Evolutionary conservation across 768 basidiomycete species (phyloP).

Genomic region (Paxillus ammoniavirescens): DNA sequence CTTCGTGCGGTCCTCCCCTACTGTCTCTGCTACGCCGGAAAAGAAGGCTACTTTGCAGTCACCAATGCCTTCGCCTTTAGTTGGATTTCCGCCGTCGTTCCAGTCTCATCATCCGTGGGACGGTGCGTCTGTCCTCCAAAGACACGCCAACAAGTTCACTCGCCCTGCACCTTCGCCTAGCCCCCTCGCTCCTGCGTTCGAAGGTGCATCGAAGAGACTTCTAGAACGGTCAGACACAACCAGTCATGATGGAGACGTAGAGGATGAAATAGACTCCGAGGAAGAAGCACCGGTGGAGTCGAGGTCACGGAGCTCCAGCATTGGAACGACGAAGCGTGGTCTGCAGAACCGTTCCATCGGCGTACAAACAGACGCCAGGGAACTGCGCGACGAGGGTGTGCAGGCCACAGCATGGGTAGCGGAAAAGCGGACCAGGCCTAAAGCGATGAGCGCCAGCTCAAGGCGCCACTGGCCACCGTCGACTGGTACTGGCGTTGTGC

Average conservation of each 20-base stretch:
- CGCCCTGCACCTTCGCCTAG: conserved; percentile 43
- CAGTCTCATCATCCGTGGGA: conserved; percentile 87
- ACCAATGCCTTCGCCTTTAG: conserved; percentile 33
- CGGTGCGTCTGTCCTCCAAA: conserved; percentile 71
- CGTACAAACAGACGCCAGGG: conserved; percentile 64
- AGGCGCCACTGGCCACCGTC: conserved; percentile 20
- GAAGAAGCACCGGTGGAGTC: conserved; percentile 37
- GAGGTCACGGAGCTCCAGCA: conserved; percentile 37
- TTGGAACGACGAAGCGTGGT: conserved; percentile 15
- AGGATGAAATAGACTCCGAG: conserved; percentile 65
- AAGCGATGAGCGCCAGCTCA: conserved; percentile 17
- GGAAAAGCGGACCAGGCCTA: conserved; percentile 24
- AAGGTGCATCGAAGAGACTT: conserved; percentile 40
- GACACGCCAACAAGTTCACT: conserved; percentile 63
- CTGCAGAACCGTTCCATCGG: conserved; percentile 62
- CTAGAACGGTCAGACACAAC: conserved; percentile 56
- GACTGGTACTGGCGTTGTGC: conserved; percentile 1
- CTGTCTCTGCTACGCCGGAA: conserved; percentile 31
- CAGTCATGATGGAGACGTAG: conserved; percentile 81
- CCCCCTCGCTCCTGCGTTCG: conserved; percentile 50
- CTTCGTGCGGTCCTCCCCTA: conserved; percentile 26
- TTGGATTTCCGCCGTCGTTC: conserved; percentile 55
- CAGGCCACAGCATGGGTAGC: conserved; percentile 45
- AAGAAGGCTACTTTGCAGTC: conserved; percentile 15
- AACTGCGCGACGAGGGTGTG: conserved; percentile 53